Evolutionary conservation across 257 asterid genomes (phyloP).

Genomic region (Perilla frutescens): DNA sequence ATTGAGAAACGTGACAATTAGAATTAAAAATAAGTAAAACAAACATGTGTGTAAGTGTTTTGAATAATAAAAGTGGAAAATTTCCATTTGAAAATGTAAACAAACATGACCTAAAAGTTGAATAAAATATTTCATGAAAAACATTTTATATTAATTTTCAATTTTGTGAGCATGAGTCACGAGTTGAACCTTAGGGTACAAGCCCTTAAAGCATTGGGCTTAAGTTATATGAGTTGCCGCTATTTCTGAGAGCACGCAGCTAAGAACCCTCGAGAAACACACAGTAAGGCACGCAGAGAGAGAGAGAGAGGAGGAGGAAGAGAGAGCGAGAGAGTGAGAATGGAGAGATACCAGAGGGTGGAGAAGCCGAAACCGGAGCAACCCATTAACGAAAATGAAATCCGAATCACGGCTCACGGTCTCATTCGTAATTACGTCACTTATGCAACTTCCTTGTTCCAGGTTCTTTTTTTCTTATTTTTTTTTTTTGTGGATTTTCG

Average conservation of each 20-base stretch:
- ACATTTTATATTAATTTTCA: no score
- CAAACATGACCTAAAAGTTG: no score
- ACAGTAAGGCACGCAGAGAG: neutral
- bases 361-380: slow-evolving; percentile 58
- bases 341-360: slow-evolving; percentile 69
- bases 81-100: no score
- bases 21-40: no score
- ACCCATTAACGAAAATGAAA: slow-evolving; percentile 61
- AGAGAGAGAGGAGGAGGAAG: neutral
- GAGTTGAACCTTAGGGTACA: neutral
- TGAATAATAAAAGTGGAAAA: no score
- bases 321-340: slow-evolving; percentile 11
- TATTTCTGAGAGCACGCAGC: slow-evolving; percentile 15
- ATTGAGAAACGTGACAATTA: no score
- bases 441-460: slow-evolving; percentile 62
- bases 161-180: neutral
- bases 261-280: slow-evolving; percentile 34
- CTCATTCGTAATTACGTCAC: slow-evolving; percentile 61
- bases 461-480: slow-evolving; percentile 38
- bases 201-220: neutral
- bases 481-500: neutral
- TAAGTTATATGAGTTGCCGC: slow-evolving; percentile 11
- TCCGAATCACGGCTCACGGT: slow-evolving; percentile 70
- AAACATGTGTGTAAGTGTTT: no score
- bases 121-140: no score